Base-by-base conservation (phyloP, 2,329 filamentous ascomycete species). In the Phoma herbarum region DNA sequence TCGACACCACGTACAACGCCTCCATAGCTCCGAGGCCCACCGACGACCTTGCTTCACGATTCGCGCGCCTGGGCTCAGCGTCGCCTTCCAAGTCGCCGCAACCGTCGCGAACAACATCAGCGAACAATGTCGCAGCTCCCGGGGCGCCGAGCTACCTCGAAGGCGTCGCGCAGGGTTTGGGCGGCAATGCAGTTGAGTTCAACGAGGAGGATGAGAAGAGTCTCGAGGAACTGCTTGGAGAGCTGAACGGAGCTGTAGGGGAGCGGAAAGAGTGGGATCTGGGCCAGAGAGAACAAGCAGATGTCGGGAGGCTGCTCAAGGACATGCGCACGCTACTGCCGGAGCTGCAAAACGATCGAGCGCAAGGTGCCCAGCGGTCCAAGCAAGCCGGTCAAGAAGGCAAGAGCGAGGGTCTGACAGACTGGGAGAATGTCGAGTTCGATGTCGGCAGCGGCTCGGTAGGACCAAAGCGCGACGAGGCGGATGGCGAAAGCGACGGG, bases 141-240 rank as follows among this genome's bases (percentile, higher is more conserved):
- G 73, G 67, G 61, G 81, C 64, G 60, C 70, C 60, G 58, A 75
- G 63, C 60, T 74, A 75, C 57, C 48, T 75, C 0, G 71, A 75
- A 58, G 73, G 69, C 2, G 59, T 75, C 37, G 70, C 70, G 9
- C 69, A 74, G 44, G 73, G 73, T 2, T 52, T 75, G 6, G 69
- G 69, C 16, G 66, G 67, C 14, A 60, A 56, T 2, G 57, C 60
- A 63, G 60, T 71, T 3, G 68, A 74, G 12, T 67, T 70, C 46
- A 72, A 77, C 57, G 70, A 67, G 20, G 78, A 76, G 48, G 79
- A 82, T 52, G 81, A 81, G 56, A 76, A 77, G 64, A 79, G 73
- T 25, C 64, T 83, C n/a, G 81, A 83, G 29, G 78, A 82, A 52
- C 62, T 83, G 20, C 64, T 83, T 7, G 73, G 70, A 16, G 80